Base-by-base conservation (phyloP, 345 rosid genomes). In the Citrus hindsii region DNA sequence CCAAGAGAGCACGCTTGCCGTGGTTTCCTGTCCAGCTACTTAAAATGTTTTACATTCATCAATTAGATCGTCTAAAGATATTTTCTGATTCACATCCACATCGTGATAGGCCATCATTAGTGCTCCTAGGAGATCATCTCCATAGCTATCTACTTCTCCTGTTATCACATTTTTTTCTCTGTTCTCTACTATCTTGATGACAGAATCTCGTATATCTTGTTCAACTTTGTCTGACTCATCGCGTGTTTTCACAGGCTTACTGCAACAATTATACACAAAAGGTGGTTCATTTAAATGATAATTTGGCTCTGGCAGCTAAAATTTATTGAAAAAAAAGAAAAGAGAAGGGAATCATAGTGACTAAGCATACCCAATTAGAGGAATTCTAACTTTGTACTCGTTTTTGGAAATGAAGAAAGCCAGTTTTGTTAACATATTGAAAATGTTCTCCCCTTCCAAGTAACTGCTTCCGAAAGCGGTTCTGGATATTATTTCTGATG, bases 391-490 rank as follows among this genome's bases (percentile, higher is more conserved):
- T 51, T 38, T 79, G 25, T 64, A 60, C 8, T 3, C 10, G 53
- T 78, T 87, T 68, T 46, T 82, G 66, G 28, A 0, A 7, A 55
- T 12, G 30, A 87, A 69, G 58, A 37, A 9, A 32, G 24, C 3
- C 55, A 90, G 16, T 77, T 48, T 65, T 55, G 18, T 69, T 51
- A 86, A 51, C 88, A 77, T 79, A 12, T 79, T 75, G 19, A 89
- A 89, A 28, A 80, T 88, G 14, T 73, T 60, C 76, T 87, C 40
- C 24, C 88, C 89, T 79, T 90, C 86, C 76, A 81, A 9, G 27
- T 88, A 86, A 69, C 82, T 88, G 75, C 89, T 85, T 19, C 93
- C 90, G 59, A 86, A 87, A 25, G 89, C 88, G 13, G 90, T 85
- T 67, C 87, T 81, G 5, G 90, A 86, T 46, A 88, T 87, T 33